These are phyloP conservation scores for Huntiella moniliformis DNA, from an alignment of 2,329 filamentous ascomycete species.

Conservation along the genomic window DNA sequence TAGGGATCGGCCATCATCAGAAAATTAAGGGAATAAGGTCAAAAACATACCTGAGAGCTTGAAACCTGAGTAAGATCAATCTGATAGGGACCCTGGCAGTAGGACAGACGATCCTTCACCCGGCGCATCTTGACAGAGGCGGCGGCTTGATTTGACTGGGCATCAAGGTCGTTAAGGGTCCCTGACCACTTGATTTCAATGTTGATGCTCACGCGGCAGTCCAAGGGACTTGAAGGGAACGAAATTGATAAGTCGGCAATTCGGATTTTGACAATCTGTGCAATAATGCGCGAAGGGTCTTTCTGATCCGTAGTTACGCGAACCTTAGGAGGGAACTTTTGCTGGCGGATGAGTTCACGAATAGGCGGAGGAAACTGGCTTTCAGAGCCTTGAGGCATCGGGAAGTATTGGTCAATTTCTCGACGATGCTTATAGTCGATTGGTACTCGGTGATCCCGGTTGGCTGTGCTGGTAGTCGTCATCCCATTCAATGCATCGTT, in stretches of 20 bases:
- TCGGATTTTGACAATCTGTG: conserved; percentile 82
- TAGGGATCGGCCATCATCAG: not conserved
- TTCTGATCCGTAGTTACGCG: conserved; percentile 63
- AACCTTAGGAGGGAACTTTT: conserved; percentile 35
- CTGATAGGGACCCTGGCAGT: conserved; percentile 72
- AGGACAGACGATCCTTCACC: conserved; percentile 80
- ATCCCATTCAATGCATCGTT: conserved; percentile 69
- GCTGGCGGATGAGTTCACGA: conserved; percentile 1
- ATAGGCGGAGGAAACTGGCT: conserved; percentile 15
- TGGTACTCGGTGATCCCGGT: conserved; percentile 30
- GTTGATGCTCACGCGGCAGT: conserved; percentile 87
- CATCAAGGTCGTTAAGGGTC: conserved; percentile 36
- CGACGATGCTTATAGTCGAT: conserved; percentile 67
- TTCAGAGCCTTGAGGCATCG: conserved; percentile 43
- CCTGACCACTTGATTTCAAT: conserved; percentile 81
- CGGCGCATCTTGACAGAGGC: conserved; percentile 25
- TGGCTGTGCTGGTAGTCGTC: conserved; percentile 21
- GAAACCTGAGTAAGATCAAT: conserved; percentile 87
- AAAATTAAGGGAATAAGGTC: not conserved
- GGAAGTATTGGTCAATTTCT: conserved; percentile 71
- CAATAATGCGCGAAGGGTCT: conserved; percentile 37
- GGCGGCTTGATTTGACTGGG: conserved; percentile 16
- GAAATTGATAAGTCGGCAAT: conserved; percentile 75
- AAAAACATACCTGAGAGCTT: conserved; percentile 24
- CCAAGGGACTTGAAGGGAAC: conserved; percentile 58